Conservation (phyloP, 164 flowering plant genomes). For the Vitis rotundifolia region DNA sequence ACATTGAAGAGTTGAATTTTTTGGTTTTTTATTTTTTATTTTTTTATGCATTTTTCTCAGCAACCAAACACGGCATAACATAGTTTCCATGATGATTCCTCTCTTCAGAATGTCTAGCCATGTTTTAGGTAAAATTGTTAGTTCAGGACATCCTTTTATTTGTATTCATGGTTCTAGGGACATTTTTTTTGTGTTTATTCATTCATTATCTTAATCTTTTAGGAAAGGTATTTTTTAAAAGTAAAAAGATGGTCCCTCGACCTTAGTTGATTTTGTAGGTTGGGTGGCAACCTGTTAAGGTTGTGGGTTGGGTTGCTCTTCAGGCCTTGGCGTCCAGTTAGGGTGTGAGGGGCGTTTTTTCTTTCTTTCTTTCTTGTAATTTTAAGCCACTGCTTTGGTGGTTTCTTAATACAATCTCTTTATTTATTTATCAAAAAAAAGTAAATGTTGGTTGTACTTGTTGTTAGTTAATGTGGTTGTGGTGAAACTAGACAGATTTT, state of each 20-base stretch:
- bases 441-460: neutral
- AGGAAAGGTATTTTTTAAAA: too few species aligned
- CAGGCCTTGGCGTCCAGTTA: too few species aligned
- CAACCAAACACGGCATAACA: neutral
- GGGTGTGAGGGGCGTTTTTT: too few species aligned
- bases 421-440: neutral
- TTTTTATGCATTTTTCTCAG: neutral
- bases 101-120: neutral
- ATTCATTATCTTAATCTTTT: neutral
- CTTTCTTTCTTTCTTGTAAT: neutral
- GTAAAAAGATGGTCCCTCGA: too few species aligned
- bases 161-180: neutral
- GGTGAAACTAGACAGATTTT: slow-evolving; percentile 57
- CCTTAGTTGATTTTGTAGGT: too few species aligned
- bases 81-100: neutral
- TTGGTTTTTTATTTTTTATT: neutral
- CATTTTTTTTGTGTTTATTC: neutral
- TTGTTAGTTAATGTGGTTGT: slow-evolving; percentile 17
- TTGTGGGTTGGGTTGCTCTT: too few species aligned
- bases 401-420: too few species aligned
- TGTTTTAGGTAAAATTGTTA: neutral
- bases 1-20: neutral
- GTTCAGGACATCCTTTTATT: neutral
- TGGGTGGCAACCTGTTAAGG: too few species aligned
- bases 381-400: neutral